These are phyloP conservation scores for Mycena latifolia DNA, from an alignment of 768 basidiomycete genomes.

Conservation along the genomic window DNA sequence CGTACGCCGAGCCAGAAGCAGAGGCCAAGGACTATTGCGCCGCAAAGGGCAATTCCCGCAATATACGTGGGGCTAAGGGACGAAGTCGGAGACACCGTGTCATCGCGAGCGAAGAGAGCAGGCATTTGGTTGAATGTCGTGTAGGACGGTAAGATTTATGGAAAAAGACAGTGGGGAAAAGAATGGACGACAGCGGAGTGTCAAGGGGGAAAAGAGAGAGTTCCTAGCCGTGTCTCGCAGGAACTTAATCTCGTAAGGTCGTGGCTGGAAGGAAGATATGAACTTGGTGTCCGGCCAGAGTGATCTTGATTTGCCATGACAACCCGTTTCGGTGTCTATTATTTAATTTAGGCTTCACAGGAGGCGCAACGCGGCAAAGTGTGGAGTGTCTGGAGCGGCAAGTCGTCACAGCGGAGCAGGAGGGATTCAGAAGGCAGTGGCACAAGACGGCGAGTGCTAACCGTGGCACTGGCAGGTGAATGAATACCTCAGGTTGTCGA, in stretches of 20 bases:
- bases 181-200: slow-evolving; percentile 29
- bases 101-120: slow-evolving; percentile 30
- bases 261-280: neutral
- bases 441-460: too few species aligned
- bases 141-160: too few species aligned
- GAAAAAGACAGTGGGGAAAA: too few species aligned
- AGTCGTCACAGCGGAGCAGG: too few species aligned
- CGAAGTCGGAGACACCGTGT: slow-evolving; percentile 2
- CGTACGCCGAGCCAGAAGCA: slow-evolving; percentile 57
- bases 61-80: slow-evolving; percentile 53
- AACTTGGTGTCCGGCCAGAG: too few species aligned
- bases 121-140: slow-evolving; percentile 27
- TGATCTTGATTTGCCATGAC: neutral
- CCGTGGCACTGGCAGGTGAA: too few species aligned
- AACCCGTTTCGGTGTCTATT: neutral
- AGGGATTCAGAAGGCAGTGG: too few species aligned
- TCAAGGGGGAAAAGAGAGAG: slow-evolving; percentile 6
- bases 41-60: slow-evolving; percentile 64
- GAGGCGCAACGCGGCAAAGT: too few species aligned
- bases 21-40: slow-evolving; percentile 52
- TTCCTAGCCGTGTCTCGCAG: slow-evolving; percentile 10
- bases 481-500: too few species aligned
- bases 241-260: slow-evolving; percentile 1
- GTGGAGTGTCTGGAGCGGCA: too few species aligned
- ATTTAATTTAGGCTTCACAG: too few species aligned